phyloP scores from a whole-genome alignment of 1,284 basidiomycete genomes.

The Ustilago bromivora region DNA sequence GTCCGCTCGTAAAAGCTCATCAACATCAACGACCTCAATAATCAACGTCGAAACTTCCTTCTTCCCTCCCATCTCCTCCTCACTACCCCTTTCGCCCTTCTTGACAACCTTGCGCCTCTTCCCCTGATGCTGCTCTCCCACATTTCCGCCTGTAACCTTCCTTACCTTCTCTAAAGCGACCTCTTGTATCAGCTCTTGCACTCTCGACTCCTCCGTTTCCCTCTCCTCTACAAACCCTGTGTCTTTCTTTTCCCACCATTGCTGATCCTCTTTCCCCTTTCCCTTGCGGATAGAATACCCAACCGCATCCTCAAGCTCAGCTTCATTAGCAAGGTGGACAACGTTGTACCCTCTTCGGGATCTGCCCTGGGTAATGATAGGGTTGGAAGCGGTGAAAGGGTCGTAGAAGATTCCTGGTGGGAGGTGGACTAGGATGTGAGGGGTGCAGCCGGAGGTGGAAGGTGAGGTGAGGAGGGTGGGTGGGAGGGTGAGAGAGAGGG shows the following conservation, averaged over 20 bases:
- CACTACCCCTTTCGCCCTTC: background rate
- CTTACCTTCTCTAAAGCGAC: background rate
- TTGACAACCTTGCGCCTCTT: background rate
- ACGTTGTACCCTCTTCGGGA: background rate
- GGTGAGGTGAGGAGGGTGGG: background rate
- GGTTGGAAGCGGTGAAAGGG: conserved; percentile 22
- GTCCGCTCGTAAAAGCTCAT: conserved; percentile 6
- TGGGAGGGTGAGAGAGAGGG: conserved; percentile 7
- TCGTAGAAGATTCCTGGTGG: conserved; percentile 40
- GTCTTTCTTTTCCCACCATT: background rate
- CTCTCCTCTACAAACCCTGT: background rate
- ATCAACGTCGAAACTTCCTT: conserved; percentile 10
- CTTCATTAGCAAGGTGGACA: background rate
- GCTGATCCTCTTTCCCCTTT: background rate
- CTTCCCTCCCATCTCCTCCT: background rate
- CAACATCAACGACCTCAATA: background rate
- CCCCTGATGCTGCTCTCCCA: background rate
- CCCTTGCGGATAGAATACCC: background rate
- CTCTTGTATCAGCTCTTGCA: conserved; percentile 9
- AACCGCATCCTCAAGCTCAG: conserved; percentile 4
- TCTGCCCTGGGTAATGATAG: conserved; percentile 10
- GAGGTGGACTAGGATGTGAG: conserved; percentile 28
- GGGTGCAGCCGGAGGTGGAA: background rate
- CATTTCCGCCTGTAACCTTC: conserved; percentile 1
- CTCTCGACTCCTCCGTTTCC: background rate